Percentiles rank a stretch among this genome's conserved stretches.
Conservation (phyloP, 108 stramenopile genomes). For the Tribonema minus region DNA sequence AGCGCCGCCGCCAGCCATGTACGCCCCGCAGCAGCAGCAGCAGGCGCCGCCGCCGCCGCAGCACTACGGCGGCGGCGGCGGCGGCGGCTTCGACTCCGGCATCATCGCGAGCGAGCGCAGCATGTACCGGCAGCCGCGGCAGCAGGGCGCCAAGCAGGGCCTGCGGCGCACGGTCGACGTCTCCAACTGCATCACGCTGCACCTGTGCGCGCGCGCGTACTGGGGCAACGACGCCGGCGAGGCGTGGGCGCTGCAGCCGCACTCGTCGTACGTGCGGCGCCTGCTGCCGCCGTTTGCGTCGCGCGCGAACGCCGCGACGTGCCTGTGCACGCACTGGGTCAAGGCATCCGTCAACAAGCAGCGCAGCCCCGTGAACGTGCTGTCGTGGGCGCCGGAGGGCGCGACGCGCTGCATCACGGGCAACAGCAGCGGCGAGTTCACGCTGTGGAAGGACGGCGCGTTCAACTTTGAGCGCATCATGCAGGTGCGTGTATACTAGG, state of each 20-base stretch:
- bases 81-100: too few species aligned
- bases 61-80: too few species aligned
- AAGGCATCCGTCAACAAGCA: slow-evolving; percentile 37
- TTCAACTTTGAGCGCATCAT: slow-evolving; percentile 35
- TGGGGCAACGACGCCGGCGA: slow-evolving; percentile 5
- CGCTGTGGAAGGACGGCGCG: slow-evolving; percentile 39
- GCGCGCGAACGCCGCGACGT: slow-evolving; percentile 8
- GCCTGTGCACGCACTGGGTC: slow-evolving; percentile 39
- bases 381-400: slow-evolving; percentile 32
- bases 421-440: too few species aligned
- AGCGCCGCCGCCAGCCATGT: too few species aligned
- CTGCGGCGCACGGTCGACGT: slow-evolving; percentile 27
- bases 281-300: slow-evolving; percentile 19
- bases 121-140: too few species aligned
- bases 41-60: too few species aligned
- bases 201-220: slow-evolving; percentile 11
- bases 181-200: slow-evolving; percentile 27
- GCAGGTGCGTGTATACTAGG: too few species aligned
- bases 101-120: too few species aligned
- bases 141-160: too few species aligned
- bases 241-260: slow-evolving; percentile 22
- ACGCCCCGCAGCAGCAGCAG: too few species aligned
- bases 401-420: too few species aligned
- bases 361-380: slow-evolving; percentile 26
- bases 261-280: slow-evolving; percentile 25